Evolutionary conservation across 2,329 filamentous ascomycete species (phyloP), one percentile per base, ranked within the genome.

Genomic region (Penicillium sp.): DNA sequence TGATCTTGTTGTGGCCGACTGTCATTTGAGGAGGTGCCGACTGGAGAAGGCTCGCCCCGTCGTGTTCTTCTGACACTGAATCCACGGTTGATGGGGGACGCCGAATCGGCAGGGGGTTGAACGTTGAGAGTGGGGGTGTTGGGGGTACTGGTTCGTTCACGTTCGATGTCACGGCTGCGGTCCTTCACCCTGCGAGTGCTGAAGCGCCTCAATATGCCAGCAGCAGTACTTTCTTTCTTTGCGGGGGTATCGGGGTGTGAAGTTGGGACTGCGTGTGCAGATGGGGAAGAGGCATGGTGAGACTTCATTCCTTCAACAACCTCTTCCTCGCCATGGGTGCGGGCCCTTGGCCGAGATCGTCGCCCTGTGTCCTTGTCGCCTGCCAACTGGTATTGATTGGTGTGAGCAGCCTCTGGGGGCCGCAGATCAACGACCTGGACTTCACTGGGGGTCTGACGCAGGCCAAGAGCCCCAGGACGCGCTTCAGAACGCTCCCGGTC

Each of bases 241-340:
- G 79, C 78, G 5, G 84, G 79, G 9, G 81, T 82, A 69, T 86
- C 87, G 18, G 78, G 71, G 31, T 84, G 83, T 21, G 84, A 80
- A 24, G 87, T 71, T 27, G 83, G 66, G 62, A 83, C 65, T 38
- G 75, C 70, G 61, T 79, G 69, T 58, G 74, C 70, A 65, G 81
- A 65, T 59, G 80, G 66, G 58, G 80, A 72, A 63, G 77, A 72
- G 29, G 85, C 67, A 59, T 86, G 84, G 18, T 88, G 74, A 60
- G 86, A 84, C 72, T 90, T 88, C 69, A 89, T 76, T 7, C 82
- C 81, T 45, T 96, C 90, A 0, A 87, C 82, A 10, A 90, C 83
- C 54, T 99, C 94, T 58, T 97, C 93, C 72, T 97, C 94, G 14
- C 93, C 94, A 67, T 97, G 93, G 0, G 94, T 97, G 60, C 94